Evolutionary conservation across 495 filamentous ascomycete genomes (phyloP).

Genomic region (Collariella sp.): DNA sequence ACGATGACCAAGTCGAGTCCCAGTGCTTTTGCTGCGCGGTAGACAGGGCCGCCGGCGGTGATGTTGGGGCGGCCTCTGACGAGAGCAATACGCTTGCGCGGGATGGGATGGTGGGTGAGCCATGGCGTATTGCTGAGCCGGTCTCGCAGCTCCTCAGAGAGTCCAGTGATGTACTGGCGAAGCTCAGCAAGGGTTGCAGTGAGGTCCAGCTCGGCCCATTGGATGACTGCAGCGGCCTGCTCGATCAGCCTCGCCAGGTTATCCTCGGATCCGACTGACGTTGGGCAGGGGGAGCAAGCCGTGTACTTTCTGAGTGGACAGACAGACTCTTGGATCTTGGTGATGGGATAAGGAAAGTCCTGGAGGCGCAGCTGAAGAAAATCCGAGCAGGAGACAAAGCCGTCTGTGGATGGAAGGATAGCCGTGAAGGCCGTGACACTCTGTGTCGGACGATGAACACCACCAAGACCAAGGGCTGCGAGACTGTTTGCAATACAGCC

Average conservation of each 20-base stretch:
- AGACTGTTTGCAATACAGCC: constrained; percentile 5
- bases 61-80: constrained; percentile 32
- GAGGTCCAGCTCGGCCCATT: constrained; percentile 16
- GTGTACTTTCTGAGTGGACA: constrained; percentile 10
- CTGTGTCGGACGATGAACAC: background rate
- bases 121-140: constrained; percentile 21
- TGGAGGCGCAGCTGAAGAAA: constrained; percentile 21
- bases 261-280: background rate
- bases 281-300: background rate
- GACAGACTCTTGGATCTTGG: constrained; percentile 6
- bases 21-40: constrained; percentile 33
- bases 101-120: constrained; percentile 17
- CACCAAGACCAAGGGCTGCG: constrained; percentile 8
- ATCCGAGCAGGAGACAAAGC: constrained; percentile 16
- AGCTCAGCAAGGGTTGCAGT: constrained; percentile 11
- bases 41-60: constrained; percentile 30
- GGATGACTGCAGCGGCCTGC: constrained; percentile 17
- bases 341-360: constrained; percentile 17
- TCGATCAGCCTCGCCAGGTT: constrained; percentile 10
- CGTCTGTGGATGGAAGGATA: constrained; percentile 14
- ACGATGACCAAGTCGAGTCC: constrained; percentile 40
- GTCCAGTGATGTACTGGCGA: background rate
- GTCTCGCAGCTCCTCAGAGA: constrained; percentile 16
- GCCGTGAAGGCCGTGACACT: constrained; percentile 17
- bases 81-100: constrained; percentile 29